A percentile compares a stretch with the other conserved stretches of the same genome.
phyloP scores from a whole-genome alignment of 2,329 filamentous ascomycete species.

The Scopulariopsis brevicaulis region DNA sequence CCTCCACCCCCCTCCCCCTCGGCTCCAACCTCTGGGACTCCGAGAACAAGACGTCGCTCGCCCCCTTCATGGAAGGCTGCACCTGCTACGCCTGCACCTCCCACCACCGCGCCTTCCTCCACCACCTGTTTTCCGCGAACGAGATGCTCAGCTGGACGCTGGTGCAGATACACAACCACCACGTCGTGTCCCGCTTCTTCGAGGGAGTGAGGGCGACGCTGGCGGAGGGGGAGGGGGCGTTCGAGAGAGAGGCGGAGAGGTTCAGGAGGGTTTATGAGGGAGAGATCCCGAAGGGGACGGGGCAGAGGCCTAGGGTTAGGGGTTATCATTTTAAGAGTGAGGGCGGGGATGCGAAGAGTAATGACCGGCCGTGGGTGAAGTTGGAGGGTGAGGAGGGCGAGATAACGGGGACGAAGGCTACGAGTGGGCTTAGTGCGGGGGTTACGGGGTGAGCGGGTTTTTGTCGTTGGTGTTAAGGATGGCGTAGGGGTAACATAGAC shows the following conservation, averaged over 20 bases:
- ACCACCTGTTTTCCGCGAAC: conserved; percentile 78
- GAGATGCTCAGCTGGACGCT: conserved; percentile 97
- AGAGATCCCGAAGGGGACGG: conserved; percentile 61
- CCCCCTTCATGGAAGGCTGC: conserved; percentile 54
- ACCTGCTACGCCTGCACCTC: conserved; percentile 71
- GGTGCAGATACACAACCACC: conserved; percentile 85
- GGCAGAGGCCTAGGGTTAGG: conserved; percentile 65
- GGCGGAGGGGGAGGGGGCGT: conserved; percentile 37
- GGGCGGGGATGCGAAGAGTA: conserved; percentile 49
- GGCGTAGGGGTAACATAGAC: neutral
- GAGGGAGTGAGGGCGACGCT: conserved; percentile 55
- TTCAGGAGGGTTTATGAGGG: conserved; percentile 52
- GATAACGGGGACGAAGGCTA: neutral
- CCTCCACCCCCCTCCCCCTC: conserved; percentile 31
- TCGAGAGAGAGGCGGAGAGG: conserved; percentile 35
- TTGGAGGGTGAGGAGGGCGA: conserved; percentile 18
- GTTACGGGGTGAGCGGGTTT: neutral
- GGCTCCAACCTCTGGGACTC: conserved; percentile 70
- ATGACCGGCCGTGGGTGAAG: conserved; percentile 54
- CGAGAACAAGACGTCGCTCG: conserved; percentile 47
- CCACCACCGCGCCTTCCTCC: conserved; percentile 79
- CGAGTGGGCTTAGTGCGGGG: neutral
- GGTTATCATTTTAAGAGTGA: conserved; percentile 74
- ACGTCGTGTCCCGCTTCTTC: conserved; percentile 64
- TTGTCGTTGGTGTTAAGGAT: neutral